Conservation (phyloP, 2,329 filamentous ascomycete species). For the Aspergillus vadensis region DNA sequence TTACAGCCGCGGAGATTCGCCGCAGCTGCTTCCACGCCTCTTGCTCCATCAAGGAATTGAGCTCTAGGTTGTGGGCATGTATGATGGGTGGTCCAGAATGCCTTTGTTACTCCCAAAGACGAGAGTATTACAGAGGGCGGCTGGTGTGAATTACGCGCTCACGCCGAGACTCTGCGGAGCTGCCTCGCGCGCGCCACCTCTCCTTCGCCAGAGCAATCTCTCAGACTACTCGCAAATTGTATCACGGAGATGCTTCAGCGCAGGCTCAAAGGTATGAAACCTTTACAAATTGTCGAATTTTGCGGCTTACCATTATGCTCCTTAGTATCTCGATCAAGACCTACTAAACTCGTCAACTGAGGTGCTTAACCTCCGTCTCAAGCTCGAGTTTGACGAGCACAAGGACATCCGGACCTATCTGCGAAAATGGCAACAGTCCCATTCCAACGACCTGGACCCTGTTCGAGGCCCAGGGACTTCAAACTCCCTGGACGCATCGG, state of each 20-base stretch:
- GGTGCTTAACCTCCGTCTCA: constrained; percentile 31
- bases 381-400: constrained; percentile 39
- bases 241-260: constrained; percentile 3
- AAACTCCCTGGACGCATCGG: constrained; percentile 12
- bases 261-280: constrained; percentile 7
- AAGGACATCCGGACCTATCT: constrained; percentile 46
- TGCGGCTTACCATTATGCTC: neutral
- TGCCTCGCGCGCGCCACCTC: constrained; percentile 1
- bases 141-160: constrained; percentile 4
- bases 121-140: constrained; percentile 13
- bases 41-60: neutral
- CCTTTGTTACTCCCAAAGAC: constrained; percentile 27
- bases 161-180: constrained; percentile 1
- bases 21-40: neutral
- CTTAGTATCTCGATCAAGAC: constrained; percentile 3
- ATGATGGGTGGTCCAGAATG: constrained; percentile 21
- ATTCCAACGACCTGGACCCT: constrained; percentile 34
- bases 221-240: neutral
- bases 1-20: constrained; percentile 1
- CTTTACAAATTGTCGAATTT: neutral
- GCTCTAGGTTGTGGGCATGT: constrained; percentile 10
- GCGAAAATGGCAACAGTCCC: constrained; percentile 41
- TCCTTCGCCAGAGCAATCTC: neutral
- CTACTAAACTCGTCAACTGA: constrained; percentile 13
- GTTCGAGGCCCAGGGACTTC: constrained; percentile 26